Base-by-base conservation (phyloP, 768 basidiomycete genomes). In the Panellus pusillus region DNA sequence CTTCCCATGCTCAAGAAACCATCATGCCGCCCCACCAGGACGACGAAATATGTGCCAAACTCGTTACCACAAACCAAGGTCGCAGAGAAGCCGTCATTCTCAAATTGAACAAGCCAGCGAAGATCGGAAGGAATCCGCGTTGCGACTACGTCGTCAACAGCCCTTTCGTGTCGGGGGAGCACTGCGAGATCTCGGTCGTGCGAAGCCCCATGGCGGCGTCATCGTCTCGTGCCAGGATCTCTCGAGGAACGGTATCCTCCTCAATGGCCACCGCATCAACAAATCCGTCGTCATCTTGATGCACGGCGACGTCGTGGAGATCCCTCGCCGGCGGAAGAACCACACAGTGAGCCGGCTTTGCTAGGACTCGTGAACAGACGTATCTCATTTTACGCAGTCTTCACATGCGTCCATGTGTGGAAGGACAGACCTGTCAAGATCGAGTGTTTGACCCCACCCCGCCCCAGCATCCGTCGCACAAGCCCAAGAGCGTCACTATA, bases 181-280 rank as follows among this genome's bases (percentile, higher is more conserved):
- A 89, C 66, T 91, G 86, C 76, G 87, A 86, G 67, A 39, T 60
- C 18, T 57, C 39, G 51, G 92, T 89, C 9, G 83, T 92, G 44
- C 79, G 75, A 39, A 86, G 88, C 13, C 82, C 84, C 79, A 77
- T 5, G 91, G 88, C 35, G 87, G 86, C 2, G 72, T 88, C 31
- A 84, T 91, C 60, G 77, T 92, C 47, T 91, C 91, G 5, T 91
- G 90, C 62, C 85, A 91, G 89, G 91, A 92, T 66, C 35, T 83
- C 20, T 93, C 91, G 1, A 82, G 86, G 17, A 92, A 93, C 55
- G 91, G 91, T 1, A 70, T 91, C 35, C 66, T 78, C 28, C 73
- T 91, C 43, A 93, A 93, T 61, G 84, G 79, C 0, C 79, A 88
- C 61, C 77, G 78, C 44, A 82, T 92, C 36, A 77, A 78, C 46